These are phyloP conservation scores for Tephrocybe rancida DNA, from an alignment of 768 basidiomycete species.

Conservation along the genomic window DNA sequence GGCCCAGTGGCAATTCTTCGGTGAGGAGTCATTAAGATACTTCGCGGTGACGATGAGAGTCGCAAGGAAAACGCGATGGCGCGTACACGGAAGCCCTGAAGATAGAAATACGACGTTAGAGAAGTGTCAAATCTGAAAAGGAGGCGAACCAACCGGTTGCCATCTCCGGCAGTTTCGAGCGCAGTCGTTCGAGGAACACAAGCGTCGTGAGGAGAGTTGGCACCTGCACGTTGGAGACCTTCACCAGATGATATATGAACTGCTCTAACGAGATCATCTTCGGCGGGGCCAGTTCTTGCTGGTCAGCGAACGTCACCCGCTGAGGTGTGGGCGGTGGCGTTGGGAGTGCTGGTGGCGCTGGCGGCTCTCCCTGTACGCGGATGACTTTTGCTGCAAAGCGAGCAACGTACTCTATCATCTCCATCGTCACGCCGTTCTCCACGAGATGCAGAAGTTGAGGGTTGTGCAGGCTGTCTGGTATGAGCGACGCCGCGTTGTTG, in stretches of 20 bases:
- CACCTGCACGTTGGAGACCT: conserved; percentile 85
- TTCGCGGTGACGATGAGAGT: conserved; percentile 95
- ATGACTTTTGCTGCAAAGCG: conserved; percentile 78
- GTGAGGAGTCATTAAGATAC: conserved; percentile 95
- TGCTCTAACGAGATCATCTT: conserved; percentile 68
- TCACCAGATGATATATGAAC: conserved; percentile 83
- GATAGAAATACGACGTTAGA: conserved; percentile 3
- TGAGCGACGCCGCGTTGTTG: conserved; percentile 77
- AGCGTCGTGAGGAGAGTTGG: conserved; percentile 89
- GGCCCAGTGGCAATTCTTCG: conserved; percentile 95
- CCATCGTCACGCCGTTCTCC: conserved; percentile 72
- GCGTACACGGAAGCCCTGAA: conserved; percentile 82
- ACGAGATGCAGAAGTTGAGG: conserved; percentile 81
- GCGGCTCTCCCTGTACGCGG: conserved; percentile 58
- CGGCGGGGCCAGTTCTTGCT: conserved; percentile 30
- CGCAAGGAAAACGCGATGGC: conserved; percentile 95
- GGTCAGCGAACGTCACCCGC: conserved; percentile 40
- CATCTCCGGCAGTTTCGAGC: conserved; percentile 74
- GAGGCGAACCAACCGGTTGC: conserved; percentile 70
- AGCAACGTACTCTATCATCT: conserved; percentile 88
- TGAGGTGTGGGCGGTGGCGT: conserved; percentile 73
- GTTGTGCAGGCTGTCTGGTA: conserved; percentile 77
- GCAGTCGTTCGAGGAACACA: conserved; percentile 88
- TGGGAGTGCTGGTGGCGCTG: conserved; percentile 41
- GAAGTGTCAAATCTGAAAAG: not conserved